Evolutionary conservation across 2,329 filamentous ascomycete species (phyloP).

Genomic region (Paracamarosporium sp.): DNA sequence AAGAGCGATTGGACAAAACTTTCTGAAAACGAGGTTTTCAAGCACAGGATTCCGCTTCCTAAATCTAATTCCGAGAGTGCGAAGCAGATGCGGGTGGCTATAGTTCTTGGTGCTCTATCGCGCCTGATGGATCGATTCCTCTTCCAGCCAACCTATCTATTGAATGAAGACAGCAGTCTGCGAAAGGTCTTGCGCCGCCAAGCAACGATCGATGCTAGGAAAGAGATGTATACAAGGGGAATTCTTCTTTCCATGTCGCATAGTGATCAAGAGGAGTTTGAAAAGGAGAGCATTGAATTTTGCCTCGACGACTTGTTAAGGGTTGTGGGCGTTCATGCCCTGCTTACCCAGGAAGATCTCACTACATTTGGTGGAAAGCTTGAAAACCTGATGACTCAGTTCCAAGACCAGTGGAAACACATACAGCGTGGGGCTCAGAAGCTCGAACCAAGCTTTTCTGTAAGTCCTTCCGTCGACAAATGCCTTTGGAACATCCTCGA

Average conservation of each 20-base stretch:
- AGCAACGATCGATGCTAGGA: constrained; percentile 7
- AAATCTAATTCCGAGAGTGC: constrained; percentile 37
- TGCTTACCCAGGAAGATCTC: not conserved
- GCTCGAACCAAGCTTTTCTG: not conserved
- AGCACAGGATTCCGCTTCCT: constrained; percentile 34
- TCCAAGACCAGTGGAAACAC: not conserved
- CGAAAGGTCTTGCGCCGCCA: constrained; percentile 12
- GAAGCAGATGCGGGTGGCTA: constrained; percentile 43
- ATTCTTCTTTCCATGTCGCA: constrained; percentile 9
- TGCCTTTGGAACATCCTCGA: not conserved
- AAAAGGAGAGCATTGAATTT: not conserved
- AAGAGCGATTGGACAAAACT: constrained; percentile 11
- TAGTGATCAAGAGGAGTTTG: not conserved
- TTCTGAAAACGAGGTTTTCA: constrained; percentile 6
- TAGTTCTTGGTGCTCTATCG: constrained; percentile 35
- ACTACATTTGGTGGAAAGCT: not conserved
- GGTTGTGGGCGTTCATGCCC: not conserved
- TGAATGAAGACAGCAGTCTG: constrained; percentile 16
- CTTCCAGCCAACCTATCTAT: constrained; percentile 44
- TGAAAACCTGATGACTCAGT: not conserved
- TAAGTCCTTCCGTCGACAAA: not conserved
- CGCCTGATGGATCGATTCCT: constrained; percentile 35
- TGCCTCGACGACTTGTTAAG: not conserved
- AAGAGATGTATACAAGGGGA: constrained; percentile 4
- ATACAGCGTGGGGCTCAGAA: not conserved